Evolutionary conservation across 1,139 yeast species (phyloP).

Genomic region (Saccharomyces pastorianus): DNA sequence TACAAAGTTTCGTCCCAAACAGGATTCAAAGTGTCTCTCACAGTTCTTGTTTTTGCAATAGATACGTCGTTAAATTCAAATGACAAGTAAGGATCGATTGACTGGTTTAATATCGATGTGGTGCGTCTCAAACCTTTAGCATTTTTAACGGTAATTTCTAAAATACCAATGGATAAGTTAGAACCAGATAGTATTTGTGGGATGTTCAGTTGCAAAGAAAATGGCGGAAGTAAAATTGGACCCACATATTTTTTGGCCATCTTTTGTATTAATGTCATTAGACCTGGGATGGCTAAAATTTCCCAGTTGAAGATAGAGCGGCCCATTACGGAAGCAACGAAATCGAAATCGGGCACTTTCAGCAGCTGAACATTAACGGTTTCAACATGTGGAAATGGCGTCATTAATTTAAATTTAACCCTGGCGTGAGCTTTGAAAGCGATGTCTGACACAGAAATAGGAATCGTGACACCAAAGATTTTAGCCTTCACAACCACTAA

Average conservation of each 20-base stretch:
- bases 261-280: conserved; percentile 68
- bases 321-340: conserved; percentile 60
- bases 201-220: conserved; percentile 82
- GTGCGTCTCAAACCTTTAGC: conserved; percentile 65
- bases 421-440: conserved; percentile 62
- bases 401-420: conserved; percentile 78
- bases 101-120: conserved; percentile 56
- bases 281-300: conserved; percentile 74
- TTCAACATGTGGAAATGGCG: conserved; percentile 84
- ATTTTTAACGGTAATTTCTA: conserved; percentile 55
- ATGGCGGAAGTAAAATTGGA: conserved; percentile 79
- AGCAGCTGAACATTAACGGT: conserved; percentile 75
- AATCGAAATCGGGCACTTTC: conserved; percentile 81
- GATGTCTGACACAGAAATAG: conserved; percentile 53
- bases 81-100: conserved; percentile 80
- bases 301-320: conserved; percentile 81
- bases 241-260: conserved; percentile 80
- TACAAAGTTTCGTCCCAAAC: conserved; percentile 73
- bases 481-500: conserved; percentile 58
- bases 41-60: conserved; percentile 57
- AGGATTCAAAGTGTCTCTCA: conserved; percentile 58
- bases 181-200: conserved; percentile 86
- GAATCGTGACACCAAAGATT: conserved; percentile 55
- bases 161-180: conserved; percentile 78
- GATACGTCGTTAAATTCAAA: conserved; percentile 51